phyloP scores from a whole-genome alignment of 208 protist species.

The Polymyxa betae region DNA sequence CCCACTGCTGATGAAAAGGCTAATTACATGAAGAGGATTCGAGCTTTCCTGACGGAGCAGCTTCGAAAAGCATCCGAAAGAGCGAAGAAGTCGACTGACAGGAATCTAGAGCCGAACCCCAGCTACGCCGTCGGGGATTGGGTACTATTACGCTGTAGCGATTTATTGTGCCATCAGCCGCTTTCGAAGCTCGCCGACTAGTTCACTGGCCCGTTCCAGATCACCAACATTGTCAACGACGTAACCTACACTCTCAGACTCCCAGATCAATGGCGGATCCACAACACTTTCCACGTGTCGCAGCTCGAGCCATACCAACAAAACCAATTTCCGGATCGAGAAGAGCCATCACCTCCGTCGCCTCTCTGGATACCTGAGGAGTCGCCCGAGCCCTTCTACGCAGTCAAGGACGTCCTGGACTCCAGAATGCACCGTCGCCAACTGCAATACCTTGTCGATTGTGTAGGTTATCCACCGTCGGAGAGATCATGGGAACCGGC shows the following conservation, averaged over 20 bases:
- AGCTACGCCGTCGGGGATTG: background rate
- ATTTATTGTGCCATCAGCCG: background rate
- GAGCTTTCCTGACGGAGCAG: background rate
- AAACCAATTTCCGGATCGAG: background rate
- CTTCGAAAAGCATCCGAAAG: background rate
- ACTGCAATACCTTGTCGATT: conserved; percentile 18
- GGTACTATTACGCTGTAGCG: background rate
- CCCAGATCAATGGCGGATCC: background rate
- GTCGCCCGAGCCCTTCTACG: background rate
- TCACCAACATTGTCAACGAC: background rate
- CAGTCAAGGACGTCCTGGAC: conserved; percentile 11
- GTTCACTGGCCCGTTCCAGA: background rate
- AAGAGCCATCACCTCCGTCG: background rate
- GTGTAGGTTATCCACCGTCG: background rate
- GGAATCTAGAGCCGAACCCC: background rate
- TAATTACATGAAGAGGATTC: background rate
- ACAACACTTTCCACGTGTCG: background rate
- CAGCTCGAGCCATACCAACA: background rate
- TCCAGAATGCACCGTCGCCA: background rate
- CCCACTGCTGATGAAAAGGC: background rate
- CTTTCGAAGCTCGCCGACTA: background rate
- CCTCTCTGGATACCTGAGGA: background rate
- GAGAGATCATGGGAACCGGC: conserved; percentile 43
- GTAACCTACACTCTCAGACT: background rate
- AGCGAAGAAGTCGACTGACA: background rate